Conservation (phyloP, 2,329 filamentous ascomycete species). For the Ascochyta fabae region DNA sequence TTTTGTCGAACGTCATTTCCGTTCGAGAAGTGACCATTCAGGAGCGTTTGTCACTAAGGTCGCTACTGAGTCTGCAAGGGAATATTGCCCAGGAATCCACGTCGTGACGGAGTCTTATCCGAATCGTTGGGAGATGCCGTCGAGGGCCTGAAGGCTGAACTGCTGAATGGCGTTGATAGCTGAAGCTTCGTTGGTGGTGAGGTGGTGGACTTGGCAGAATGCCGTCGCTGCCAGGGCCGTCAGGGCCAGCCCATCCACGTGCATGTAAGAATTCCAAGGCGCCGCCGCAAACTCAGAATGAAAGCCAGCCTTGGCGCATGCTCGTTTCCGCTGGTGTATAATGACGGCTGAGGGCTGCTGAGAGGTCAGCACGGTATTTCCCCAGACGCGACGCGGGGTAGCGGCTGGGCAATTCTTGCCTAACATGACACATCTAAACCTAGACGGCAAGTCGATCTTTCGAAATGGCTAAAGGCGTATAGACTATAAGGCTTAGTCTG, state of each 20-base stretch:
- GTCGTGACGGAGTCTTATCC: conserved; percentile 5
- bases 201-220: background rate
- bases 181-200: background rate
- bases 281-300: background rate
- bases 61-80: conserved; percentile 3
- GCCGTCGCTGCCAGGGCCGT: background rate
- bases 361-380: conserved; percentile 1
- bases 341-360: background rate
- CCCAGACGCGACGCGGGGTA: conserved; percentile 4
- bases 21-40: background rate
- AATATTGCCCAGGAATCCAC: conserved; percentile 8
- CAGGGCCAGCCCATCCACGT: background rate
- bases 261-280: background rate
- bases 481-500: background rate
- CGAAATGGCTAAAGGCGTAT: background rate
- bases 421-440: background rate
- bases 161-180: background rate
- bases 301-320: background rate
- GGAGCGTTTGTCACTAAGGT: background rate
- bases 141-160: background rate
- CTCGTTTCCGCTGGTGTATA: background rate
- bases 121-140: background rate
- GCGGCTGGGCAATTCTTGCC: background rate
- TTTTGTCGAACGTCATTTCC: background rate
- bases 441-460: background rate